These are phyloP conservation scores for Pichia exigua DNA, from an alignment of 805 yeast genomes.

Conservation along the genomic window DNA sequence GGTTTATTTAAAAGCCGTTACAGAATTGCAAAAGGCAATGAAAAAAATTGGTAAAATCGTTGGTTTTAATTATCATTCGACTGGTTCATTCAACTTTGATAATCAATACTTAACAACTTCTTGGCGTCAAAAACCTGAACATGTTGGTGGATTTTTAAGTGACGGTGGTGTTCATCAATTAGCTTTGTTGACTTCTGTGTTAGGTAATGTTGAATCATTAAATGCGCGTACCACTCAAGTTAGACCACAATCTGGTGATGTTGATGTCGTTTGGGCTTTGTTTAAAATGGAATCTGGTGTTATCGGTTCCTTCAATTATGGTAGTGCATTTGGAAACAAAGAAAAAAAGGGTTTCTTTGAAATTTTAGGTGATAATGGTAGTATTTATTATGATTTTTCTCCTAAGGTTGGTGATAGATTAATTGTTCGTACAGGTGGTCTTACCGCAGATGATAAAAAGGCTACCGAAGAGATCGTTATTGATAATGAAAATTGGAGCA, in stretches of 20 bases:
- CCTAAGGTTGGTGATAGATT: constrained; percentile 37
- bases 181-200: constrained; percentile 73
- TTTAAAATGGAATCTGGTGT: constrained; percentile 48
- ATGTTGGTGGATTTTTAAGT: constrained; percentile 84
- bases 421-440: constrained; percentile 42
- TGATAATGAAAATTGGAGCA: constrained; percentile 36
- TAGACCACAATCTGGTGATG: constrained; percentile 69
- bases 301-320: constrained; percentile 82
- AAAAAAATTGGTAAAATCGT: constrained; percentile 65
- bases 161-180: constrained; percentile 98
- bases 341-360: constrained; percentile 59
- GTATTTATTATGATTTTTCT: constrained; percentile 60
- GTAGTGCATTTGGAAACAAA: constrained; percentile 80
- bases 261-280: constrained; percentile 72
- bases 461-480: constrained; percentile 28
- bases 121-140: constrained; percentile 90
- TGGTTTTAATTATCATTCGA: constrained; percentile 64
- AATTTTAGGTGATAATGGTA: constrained; percentile 75
- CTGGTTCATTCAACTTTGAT: constrained; percentile 59
- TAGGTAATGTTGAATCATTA: constrained; percentile 66
- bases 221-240: constrained; percentile 75
- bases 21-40: constrained; percentile 46
- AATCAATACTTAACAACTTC: constrained; percentile 60
- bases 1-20: constrained; percentile 60
- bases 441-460: constrained; percentile 42